Base-by-base conservation (phyloP, 306 rosid genomes). In the Oxytropis ochrocephala region DNA sequence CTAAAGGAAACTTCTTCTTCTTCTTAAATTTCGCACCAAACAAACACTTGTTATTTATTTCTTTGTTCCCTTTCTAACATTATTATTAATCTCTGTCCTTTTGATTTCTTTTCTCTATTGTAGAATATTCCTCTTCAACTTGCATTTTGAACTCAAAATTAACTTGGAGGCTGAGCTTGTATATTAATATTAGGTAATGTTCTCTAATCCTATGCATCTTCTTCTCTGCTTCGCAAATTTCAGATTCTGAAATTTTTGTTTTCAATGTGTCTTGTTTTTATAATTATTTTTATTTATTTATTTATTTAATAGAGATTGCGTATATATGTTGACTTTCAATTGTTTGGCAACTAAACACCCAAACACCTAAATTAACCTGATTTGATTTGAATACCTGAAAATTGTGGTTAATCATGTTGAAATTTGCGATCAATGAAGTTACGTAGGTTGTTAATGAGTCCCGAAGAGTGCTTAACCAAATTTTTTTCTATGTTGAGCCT, bases 61-160 rank as follows among this genome's bases (percentile, higher is more conserved):
- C 1, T 4, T 10, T 24, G 29, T 24, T 24, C 29, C 7, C 0
- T 2, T 3, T 42, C 0, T 16, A 16, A 42, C 4, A 42, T 11
- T 42, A 42, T 11, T 42, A 42, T 8, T 41, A 41, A 41, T 11
- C 42, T 11, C 17, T 24, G 11, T 24, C 1, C 5, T 54, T 2
- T 53, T 24, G 8, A 24, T 8, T 16, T 50, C 3, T 65, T 57
- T 13, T 36, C 24, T 30, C 19, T 59, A 53, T 19, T 14, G 74
- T 35, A 49, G 17, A 2, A 44, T 48, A 12, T 35, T 56, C 70
- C 19, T 33, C 1, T 16, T 50, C 11, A 21, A 8, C 16, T 66
- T 64, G 63, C 78, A 58, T 77, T 83, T 13, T 35, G 33, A 33
- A 32, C 58, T 46, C 58, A 70, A 33, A 49, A 71, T 55, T 60